Base-by-base conservation (phyloP, 2,329 filamentous ascomycete species). In the Catunica adiposa region DNA sequence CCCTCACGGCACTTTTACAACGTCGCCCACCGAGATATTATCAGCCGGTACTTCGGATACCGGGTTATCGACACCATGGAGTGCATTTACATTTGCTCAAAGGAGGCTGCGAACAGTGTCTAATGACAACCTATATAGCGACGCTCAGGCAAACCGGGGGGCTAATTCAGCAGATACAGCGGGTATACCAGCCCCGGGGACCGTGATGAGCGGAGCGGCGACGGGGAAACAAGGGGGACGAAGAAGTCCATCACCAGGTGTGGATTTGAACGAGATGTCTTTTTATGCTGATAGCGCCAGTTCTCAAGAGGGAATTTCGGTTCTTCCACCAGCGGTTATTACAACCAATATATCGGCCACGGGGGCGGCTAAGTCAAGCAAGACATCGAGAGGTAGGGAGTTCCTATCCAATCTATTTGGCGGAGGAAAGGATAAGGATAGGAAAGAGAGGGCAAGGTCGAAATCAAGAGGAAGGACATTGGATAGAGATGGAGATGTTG, bases 381-480 rank as follows among this genome's bases (percentile, higher is more conserved):
- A 38, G 34, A 38, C 50, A 23, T n/a, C 29, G 11, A 47, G 56
- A 1, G 48, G 56, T 2, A 53, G 53, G 17, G 53, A 58, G 29
- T 55, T 58, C 23, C 34, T 58, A 8, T 58, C 56, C 1, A 53
- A 38, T 20, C 17, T 58, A 31, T 58, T 58, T 50, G 54, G 56
- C n/a, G 53, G 52, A n/a, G 44, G 47, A 5, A 46, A 37, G 34
- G 48, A 47, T 25, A 52, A 25, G 55, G 26, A 50, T 2, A 15
- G 34, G 9, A 34, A 25, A 29, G 37, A 31, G 4, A 26, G 23
- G 15, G n/a, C 25, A 6, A 34, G 37, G 25, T 46, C 55, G n/a
- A 56, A 56, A 17, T 52, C 37, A n/a, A 37, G 38, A 9, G 55
- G 40, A 3, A 23, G 42, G 3, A 20, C 53, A 31, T 5, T 34